Evolutionary conservation across 305 asterid genomes (phyloP), one percentile per base, ranked within the genome.

Genomic region (Ilex paraguariensis): DNA sequence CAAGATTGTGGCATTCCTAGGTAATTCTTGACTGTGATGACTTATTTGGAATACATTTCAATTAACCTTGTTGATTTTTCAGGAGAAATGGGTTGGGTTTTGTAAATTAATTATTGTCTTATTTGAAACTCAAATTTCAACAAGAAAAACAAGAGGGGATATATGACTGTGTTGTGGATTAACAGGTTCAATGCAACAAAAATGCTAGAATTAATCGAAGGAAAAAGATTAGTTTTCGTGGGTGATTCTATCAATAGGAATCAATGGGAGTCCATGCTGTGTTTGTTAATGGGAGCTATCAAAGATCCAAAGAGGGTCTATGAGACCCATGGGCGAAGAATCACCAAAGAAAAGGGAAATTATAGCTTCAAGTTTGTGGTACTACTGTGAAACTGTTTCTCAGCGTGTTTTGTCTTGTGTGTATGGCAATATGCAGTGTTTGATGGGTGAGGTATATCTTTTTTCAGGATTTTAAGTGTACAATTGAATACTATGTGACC

Each of bases 201-300:
- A 65, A 87, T 90, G 97, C 73, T 90, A 77, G 93, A 90, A 70
- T 54, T 80, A 50, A 86, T 93, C 16, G 70, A 91, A 64, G 96
- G 97, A 36, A 93, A 93, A 84, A 82, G 99, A 70, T 62, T 93
- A 68, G 96, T 90, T 10, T 90, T 93, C 64, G 88, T 86, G 31
- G 99, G 99, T 0, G 97, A 93, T 77, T 93, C 99, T 4, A 66
- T 90, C 53, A 93, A 93, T 65, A 80, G 96, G 68, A 93, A 93
- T 55, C 96, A 93, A 59, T 90, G 96, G 99, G 97, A 93, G 44
- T 93, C 97, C 33, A 86, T 87, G 97, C 77, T 93, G 46, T 93
- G 97, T 72, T 70, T 93, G 83, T 69, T 93, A 77, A 76, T 80
- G 83, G 80, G 92, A 73, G 95, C 78, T 8, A 75, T 90, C 48